Evolutionary conservation across 163 green algal genomes (phyloP).

Genomic region (Scenedesmus sp.): DNA sequence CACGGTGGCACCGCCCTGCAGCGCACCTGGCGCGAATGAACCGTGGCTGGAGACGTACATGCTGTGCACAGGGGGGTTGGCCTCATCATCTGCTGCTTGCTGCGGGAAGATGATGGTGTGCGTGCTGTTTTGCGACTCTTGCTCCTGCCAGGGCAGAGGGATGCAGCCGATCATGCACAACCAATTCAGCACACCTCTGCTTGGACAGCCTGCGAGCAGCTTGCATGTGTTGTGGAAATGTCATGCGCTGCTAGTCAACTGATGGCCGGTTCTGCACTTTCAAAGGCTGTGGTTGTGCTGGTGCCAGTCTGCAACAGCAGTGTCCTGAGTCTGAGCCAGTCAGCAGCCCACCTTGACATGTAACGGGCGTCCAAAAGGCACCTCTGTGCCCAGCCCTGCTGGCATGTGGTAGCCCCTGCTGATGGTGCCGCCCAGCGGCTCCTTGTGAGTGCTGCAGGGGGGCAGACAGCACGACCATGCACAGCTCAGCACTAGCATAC

Average conservation of each 20-base stretch:
- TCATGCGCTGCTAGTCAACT: not conserved
- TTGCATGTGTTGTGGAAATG: not conserved
- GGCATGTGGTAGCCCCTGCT: constrained; percentile 76
- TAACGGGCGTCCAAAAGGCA: constrained; percentile 66
- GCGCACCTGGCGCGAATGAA: constrained; percentile 65
- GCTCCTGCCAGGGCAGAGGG: constrained; percentile 51
- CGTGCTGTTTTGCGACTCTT: constrained; percentile 66
- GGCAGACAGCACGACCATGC: not conserved
- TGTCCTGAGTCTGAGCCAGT: not conserved
- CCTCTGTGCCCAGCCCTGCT: constrained; percentile 64
- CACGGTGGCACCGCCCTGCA: too few relatives aligned
- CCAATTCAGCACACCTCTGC: not conserved
- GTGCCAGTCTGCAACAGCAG: not conserved
- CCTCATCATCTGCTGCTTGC: constrained; percentile 50
- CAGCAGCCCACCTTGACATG: constrained; percentile 56
- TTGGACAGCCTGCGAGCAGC: not conserved
- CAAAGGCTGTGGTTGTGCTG: not conserved
- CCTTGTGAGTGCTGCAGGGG: constrained; percentile 64
- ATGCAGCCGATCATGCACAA: not conserved
- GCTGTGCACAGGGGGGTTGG: constrained; percentile 49
- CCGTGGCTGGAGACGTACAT: constrained; percentile 73
- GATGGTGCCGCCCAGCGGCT: constrained; percentile 76
- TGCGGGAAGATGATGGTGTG: constrained; percentile 71
- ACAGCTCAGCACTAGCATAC: not conserved
- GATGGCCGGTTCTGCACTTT: not conserved